These are phyloP conservation scores for Oryza coarctata DNA, from an alignment of 176 grass and related monocot species.

Conservation along the genomic window DNA sequence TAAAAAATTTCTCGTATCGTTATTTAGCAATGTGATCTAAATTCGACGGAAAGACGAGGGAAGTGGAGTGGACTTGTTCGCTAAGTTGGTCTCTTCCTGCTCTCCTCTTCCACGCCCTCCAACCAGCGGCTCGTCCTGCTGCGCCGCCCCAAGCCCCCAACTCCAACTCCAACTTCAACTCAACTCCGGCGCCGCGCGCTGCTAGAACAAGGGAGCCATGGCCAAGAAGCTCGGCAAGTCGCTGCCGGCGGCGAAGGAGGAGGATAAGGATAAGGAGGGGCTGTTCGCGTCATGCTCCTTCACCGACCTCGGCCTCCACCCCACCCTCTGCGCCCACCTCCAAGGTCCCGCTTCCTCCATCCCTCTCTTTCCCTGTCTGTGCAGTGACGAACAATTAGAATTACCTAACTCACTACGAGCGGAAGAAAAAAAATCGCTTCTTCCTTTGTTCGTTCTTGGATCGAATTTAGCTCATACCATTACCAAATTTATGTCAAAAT, in stretches of 20 bases:
- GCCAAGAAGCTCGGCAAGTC: conserved; percentile 43
- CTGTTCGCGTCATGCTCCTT: conserved; percentile 78
- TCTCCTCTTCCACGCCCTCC: neutral
- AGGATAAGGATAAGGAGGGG: conserved; percentile 22
- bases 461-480: neutral
- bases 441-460: neutral
- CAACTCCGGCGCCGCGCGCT: neutral
- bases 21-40: too few species aligned
- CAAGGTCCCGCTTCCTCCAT: conserved; percentile 44
- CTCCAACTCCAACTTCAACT: too few species aligned
- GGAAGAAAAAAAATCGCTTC: neutral
- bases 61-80: too few species aligned
- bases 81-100: neutral
- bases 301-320: conserved; percentile 65
- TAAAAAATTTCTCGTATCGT: too few species aligned
- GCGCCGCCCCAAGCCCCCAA: conserved; percentile 15
- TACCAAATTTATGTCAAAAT: neutral
- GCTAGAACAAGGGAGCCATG: conserved; percentile 7
- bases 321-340: conserved; percentile 75
- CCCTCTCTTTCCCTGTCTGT: neutral
- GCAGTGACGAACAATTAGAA: neutral
- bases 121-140: too few species aligned
- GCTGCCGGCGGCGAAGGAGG: conserved; percentile 21
- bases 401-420: neutral
- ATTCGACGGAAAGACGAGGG: too few species aligned